phyloP scores from a whole-genome alignment of 495 filamentous ascomycete species.

The Xeromyces bisporus region DNA sequence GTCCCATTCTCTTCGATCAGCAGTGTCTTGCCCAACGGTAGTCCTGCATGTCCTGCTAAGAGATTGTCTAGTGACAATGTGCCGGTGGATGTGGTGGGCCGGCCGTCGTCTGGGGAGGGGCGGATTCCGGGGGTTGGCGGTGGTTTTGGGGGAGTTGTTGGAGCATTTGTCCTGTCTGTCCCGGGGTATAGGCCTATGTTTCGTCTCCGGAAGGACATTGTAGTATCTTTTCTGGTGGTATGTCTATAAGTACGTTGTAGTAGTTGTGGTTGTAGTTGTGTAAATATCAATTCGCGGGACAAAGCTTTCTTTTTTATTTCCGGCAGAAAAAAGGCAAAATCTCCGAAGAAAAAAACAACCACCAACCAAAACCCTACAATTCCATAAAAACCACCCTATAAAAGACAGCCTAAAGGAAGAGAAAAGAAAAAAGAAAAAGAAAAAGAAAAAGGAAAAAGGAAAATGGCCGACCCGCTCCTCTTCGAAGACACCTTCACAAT shows the following conservation, averaged over 20 bases:
- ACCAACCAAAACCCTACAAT: too few species aligned
- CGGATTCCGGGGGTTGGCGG: slow-evolving; percentile 46
- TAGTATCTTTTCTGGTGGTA: too few species aligned
- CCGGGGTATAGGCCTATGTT: slow-evolving; percentile 50
- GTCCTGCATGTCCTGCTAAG: slow-evolving; percentile 74
- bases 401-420: too few species aligned
- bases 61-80: slow-evolving; percentile 68
- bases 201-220: slow-evolving; percentile 90
- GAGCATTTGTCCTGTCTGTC: slow-evolving; percentile 13
- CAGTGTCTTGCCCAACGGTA: slow-evolving; percentile 64
- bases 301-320: too few species aligned
- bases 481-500: slow-evolving; percentile 87
- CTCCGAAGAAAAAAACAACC: too few species aligned
- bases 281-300: too few species aligned
- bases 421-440: too few species aligned
- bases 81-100: slow-evolving; percentile 80
- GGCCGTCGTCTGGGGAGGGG: slow-evolving; percentile 78
- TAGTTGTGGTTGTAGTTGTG: too few species aligned
- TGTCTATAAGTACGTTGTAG: too few species aligned
- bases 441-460: too few species aligned
- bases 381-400: too few species aligned
- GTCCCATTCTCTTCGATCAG: slow-evolving; percentile 86
- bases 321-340: too few species aligned
- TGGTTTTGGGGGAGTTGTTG: slow-evolving; percentile 16
- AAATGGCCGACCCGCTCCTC: slow-evolving; percentile 69